Conservation (phyloP, 495 filamentous ascomycete genomes). For the Trichocladium antarcticum region DNA sequence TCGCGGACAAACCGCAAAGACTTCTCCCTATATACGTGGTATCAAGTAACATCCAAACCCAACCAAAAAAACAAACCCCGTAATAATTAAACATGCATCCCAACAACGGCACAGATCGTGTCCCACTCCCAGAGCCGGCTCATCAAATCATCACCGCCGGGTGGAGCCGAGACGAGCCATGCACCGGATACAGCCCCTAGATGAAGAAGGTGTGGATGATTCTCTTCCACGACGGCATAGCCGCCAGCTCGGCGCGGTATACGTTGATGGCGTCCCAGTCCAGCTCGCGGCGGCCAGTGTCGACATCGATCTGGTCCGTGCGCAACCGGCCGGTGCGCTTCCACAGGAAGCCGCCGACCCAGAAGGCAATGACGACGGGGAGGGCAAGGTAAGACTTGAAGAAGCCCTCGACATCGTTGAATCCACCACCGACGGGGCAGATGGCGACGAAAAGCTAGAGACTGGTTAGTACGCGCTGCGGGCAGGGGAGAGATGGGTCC, state of each 20-base stretch:
- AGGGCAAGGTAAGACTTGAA: slow-evolving; percentile 73
- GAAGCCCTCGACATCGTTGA: slow-evolving; percentile 49
- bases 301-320: slow-evolving; percentile 49
- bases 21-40: too few relatives aligned
- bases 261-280: slow-evolving; percentile 46
- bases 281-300: slow-evolving; percentile 48
- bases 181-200: slow-evolving; percentile 18
- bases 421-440: slow-evolving; percentile 31
- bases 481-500: neutral
- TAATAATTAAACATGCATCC: too few relatives aligned
- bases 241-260: slow-evolving; percentile 31
- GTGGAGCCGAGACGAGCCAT: neutral
- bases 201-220: slow-evolving; percentile 36
- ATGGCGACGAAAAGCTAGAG: slow-evolving; percentile 42
- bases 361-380: slow-evolving; percentile 71
- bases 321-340: slow-evolving; percentile 48
- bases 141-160: too few relatives aligned
- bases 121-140: too few relatives aligned
- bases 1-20: too few relatives aligned
- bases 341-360: slow-evolving; percentile 52
- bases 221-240: slow-evolving; percentile 43
- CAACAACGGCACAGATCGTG: too few relatives aligned
- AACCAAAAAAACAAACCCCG: too few relatives aligned
- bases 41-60: too few relatives aligned
- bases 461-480: slow-evolving; percentile 1